A percentile compares a stretch with the other conserved stretches of the same genome.
Conservation (phyloP, 2,329 filamentous ascomycete genomes). For the Harringtonia aguacate region DNA sequence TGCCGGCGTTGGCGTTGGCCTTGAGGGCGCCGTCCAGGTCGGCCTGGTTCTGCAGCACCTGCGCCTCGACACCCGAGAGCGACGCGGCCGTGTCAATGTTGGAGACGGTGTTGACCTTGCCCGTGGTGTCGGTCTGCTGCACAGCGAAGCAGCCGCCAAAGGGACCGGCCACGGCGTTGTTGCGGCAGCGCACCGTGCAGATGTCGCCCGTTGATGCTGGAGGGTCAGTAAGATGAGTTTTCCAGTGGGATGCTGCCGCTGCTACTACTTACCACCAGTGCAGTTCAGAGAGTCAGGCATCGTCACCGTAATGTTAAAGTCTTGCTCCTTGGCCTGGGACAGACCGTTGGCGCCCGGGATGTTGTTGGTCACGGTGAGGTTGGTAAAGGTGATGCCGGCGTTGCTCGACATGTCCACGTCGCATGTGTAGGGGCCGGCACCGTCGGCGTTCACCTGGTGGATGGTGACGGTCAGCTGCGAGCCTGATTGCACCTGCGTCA, state of each 20-base stretch:
- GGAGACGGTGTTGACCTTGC: constrained; percentile 27
- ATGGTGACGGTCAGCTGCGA: constrained; percentile 33
- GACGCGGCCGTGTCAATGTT: constrained; percentile 33
- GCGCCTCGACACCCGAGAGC: constrained; percentile 31
- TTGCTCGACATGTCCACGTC: constrained; percentile 40
- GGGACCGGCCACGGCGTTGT: constrained; percentile 32
- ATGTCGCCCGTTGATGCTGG: constrained; percentile 43
- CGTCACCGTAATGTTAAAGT: constrained; percentile 41
- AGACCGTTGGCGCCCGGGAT: constrained; percentile 13
- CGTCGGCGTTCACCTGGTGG: constrained; percentile 44
- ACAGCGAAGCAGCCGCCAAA: constrained; percentile 46
- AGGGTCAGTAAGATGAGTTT: not conserved
- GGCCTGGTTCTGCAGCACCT: constrained; percentile 38
- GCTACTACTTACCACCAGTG: constrained; percentile 31
- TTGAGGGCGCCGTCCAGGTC: constrained; percentile 20
- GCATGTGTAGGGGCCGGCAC: constrained; percentile 43
- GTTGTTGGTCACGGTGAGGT: constrained; percentile 33
- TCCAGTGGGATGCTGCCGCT: too few relatives aligned
- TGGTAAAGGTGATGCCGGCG: constrained; percentile 31
- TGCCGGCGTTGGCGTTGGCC: constrained; percentile 14
- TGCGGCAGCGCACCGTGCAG: constrained; percentile 49
- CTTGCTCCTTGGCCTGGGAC: constrained; percentile 11
- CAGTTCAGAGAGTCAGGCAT: constrained; percentile 41
- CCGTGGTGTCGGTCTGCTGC: constrained; percentile 36
- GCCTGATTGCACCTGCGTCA: constrained; percentile 39